Evolutionary conservation across 495 filamentous ascomycete species (phyloP).

Genomic region (Tuber indicum): DNA sequence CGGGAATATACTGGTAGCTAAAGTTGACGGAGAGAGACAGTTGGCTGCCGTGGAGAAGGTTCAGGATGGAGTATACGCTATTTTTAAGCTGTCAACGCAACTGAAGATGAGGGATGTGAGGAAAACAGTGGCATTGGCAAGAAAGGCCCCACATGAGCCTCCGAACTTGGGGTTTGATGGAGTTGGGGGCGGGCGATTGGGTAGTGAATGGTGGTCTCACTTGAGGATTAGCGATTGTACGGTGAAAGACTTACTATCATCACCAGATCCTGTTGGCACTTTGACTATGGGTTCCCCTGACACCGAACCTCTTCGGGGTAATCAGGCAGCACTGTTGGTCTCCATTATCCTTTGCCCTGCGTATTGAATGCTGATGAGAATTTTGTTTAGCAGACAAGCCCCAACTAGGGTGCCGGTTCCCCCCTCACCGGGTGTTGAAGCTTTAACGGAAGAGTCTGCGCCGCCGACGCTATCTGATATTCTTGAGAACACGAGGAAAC

Average conservation of each 20-base stretch:
- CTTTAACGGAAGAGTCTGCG: slow-evolving; percentile 18
- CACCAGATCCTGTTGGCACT: slow-evolving; percentile 13
- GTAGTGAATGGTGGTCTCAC: slow-evolving; percentile 35
- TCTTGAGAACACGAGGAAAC: slow-evolving; percentile 60
- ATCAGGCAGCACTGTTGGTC: neutral
- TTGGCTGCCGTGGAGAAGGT: slow-evolving; percentile 39
- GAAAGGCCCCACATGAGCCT: slow-evolving; percentile 15
- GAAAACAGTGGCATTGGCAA: slow-evolving; percentile 28
- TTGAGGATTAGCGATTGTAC: slow-evolving; percentile 14
- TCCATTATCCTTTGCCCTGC: neutral
- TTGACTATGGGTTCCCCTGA: slow-evolving; percentile 29
- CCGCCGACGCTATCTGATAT: slow-evolving; percentile 57
- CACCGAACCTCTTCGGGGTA: neutral
- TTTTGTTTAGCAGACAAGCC: slow-evolving; percentile 1
- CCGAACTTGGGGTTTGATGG: slow-evolving; percentile 6
- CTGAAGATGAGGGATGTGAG: slow-evolving; percentile 41
- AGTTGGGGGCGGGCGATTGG: slow-evolving; percentile 14
- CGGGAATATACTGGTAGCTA: slow-evolving; percentile 34
- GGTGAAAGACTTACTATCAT: slow-evolving; percentile 8
- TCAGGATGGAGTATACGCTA: slow-evolving; percentile 31
- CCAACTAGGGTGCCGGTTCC: slow-evolving; percentile 9
- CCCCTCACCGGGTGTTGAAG: slow-evolving; percentile 3
- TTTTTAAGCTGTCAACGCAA: slow-evolving; percentile 37
- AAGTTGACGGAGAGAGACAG: slow-evolving; percentile 40
- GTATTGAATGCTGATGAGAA: neutral